A percentile compares a stretch with the other conserved stretches of the same genome.
phyloP scores from a whole-genome alignment of 371 early-diverging fungal species.

The Mortierella sp. region DNA sequence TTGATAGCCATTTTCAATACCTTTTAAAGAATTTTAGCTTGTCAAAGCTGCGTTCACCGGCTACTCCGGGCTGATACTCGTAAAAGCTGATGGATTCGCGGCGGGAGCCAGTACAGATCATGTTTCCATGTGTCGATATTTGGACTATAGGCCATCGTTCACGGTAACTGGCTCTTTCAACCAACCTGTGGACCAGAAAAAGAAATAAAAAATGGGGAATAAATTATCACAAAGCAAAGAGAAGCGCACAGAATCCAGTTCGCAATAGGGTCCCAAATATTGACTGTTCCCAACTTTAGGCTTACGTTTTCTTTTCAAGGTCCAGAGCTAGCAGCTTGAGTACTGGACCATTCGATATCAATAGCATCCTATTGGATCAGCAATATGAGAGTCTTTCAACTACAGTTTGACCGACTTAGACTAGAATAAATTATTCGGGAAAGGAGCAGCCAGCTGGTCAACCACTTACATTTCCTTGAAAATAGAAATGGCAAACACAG shows the following conservation, averaged over 20 bases:
- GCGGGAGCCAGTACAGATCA: constrained; percentile 45
- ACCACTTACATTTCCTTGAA: constrained; percentile 33
- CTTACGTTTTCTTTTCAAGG: constrained; percentile 35
- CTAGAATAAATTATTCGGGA: background rate
- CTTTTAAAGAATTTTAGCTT: constrained; percentile 36
- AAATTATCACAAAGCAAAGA: too few relatives aligned
- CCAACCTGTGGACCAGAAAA: constrained; percentile 15
- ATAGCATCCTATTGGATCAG: constrained; percentile 16
- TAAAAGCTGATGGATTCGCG: constrained; percentile 41
- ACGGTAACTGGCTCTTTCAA: constrained; percentile 30
- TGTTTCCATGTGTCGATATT: constrained; percentile 30
- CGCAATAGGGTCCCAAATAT: background rate
- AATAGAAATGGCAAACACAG: constrained; percentile 38
- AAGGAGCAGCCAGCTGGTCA: too few relatives aligned
- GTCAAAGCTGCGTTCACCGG: constrained; percentile 12
- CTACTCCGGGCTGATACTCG: constrained; percentile 21
- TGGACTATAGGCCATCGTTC: constrained; percentile 49
- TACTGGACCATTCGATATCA: constrained; percentile 32
- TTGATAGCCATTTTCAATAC: constrained; percentile 5
- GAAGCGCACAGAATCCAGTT: too few relatives aligned
- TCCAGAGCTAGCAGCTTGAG: constrained; percentile 34
- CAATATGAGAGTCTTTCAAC: background rate
- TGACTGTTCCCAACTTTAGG: background rate
- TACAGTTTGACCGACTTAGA: too few relatives aligned
- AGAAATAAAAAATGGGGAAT: background rate